These are phyloP conservation scores for Aspergillus puulaauensis DNA, from an alignment of 2,329 filamentous ascomycete species.

Conservation along the genomic window DNA sequence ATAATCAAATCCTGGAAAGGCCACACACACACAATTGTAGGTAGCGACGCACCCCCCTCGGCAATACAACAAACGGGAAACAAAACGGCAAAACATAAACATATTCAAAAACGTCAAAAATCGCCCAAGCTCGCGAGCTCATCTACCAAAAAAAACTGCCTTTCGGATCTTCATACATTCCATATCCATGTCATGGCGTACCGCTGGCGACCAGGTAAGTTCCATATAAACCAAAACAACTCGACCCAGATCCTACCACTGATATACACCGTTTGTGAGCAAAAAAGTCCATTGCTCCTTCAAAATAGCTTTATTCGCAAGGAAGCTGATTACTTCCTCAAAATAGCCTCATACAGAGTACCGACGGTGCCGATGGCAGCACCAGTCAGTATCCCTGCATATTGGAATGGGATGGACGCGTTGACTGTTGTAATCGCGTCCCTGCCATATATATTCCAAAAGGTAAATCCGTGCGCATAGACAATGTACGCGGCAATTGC, in stretches of 20 bases:
- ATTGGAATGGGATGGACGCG: slow-evolving; percentile 38
- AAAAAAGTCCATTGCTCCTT: background rate
- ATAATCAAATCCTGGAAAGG: background rate
- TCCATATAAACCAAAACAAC: background rate
- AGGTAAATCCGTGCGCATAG: slow-evolving; percentile 57
- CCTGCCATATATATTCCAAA: slow-evolving; percentile 37
- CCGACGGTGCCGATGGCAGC: slow-evolving; percentile 42
- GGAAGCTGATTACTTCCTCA: slow-evolving; percentile 35
- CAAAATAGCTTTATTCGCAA: background rate
- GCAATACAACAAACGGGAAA: background rate
- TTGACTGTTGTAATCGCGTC: slow-evolving; percentile 39
- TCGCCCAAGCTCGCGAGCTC: background rate
- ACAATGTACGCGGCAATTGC: slow-evolving; percentile 78
- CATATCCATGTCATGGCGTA: background rate
- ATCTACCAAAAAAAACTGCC: background rate
- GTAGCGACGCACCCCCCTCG: background rate
- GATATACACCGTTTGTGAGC: slow-evolving; percentile 4
- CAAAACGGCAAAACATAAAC: background rate
- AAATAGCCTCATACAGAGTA: slow-evolving; percentile 48
- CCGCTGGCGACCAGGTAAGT: background rate
- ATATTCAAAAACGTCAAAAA: background rate
- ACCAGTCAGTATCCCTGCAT: slow-evolving; percentile 40
- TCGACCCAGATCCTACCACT: background rate
- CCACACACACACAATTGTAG: background rate
- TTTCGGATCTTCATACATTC: background rate